Base-by-base conservation (phyloP, 2,329 filamentous ascomycete genomes). In the Leptosphaerulina australis region DNA sequence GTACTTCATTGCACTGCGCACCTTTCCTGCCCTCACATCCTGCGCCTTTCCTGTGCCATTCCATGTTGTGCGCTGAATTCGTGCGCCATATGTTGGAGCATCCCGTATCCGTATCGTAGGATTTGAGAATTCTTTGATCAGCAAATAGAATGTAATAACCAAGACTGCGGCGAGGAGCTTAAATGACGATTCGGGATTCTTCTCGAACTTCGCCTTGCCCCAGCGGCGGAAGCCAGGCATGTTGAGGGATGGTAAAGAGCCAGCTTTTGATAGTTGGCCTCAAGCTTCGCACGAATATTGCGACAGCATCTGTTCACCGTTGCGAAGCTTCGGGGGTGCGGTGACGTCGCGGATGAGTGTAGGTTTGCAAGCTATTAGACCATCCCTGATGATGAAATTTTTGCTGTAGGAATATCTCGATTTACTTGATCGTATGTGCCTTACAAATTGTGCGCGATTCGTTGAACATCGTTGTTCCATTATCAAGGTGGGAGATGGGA, bases 131-230 rank as follows among this genome's bases (percentile, higher is more conserved):
- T 69, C 63, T 35, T 71, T 70, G 50, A 73, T 69, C 25, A 76
- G 50, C 37, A 75, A 64, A 64, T 75, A 76, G 43, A 75, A 67
- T 21, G 64, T 67, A 45, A 76, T 64, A 57, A 76, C 67, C 50
- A 75, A 59, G 44, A 70, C 62, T 39, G 69, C 74, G 30, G 69
- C 66, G 39, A 75, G 65, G 44, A 75, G 63, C 63, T 76, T 74
- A 62, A 73, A 74, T n/a, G 68, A 67, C n/a, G 71, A 70, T 35
- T 69, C 66, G 25, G 74, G 72, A 45, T 74, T 74, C 44, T 69
- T 69, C 50, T 71, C 64, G 53, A 72, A 70, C 49, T 66, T 71
- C 12, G 70, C 64, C 47, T 64, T 69, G 60, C 66, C 63, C 67
- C 68, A 70, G 58, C 69, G 69, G 51, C 68, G 68, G 50, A 70